Percentiles rank a stretch among this genome's conserved stretches.
phyloP scores from a whole-genome alignment of 768 basidiomycete genomes.

The Pseudohyphozyma bogoriensis region DNA sequence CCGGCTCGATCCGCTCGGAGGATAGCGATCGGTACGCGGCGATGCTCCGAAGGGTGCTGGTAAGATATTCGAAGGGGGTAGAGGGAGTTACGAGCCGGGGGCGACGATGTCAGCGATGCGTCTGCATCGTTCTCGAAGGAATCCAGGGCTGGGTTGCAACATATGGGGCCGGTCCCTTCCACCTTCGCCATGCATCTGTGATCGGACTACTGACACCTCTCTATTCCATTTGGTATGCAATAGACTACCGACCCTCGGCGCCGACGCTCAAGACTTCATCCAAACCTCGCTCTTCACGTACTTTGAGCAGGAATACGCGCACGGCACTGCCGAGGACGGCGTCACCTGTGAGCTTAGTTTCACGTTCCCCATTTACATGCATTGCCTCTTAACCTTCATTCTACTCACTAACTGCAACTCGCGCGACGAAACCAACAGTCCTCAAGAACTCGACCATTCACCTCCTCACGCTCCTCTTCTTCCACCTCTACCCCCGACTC shows the following conservation, averaged over 20 bases:
- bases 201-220: background rate
- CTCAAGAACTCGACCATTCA: conserved; percentile 51
- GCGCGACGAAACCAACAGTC: background rate
- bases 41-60: background rate
- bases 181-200: background rate
- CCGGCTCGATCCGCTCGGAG: too few relatives aligned
- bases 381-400: too few relatives aligned
- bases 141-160: background rate
- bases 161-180: background rate
- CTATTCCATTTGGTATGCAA: background rate
- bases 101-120: background rate
- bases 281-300: conserved; percentile 24
- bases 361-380: background rate
- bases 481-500: conserved; percentile 79
- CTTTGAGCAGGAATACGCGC: conserved; percentile 24
- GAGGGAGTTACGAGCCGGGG: too few relatives aligned
- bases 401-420: background rate
- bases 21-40: too few relatives aligned
- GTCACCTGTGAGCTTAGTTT: conserved; percentile 21
- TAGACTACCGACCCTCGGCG: conserved; percentile 18
- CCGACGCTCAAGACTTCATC: conserved; percentile 21
- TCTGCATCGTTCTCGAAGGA: background rate
- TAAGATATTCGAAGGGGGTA: background rate
- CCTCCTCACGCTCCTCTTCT: conserved; percentile 76
- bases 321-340: conserved; percentile 24